These are phyloP conservation scores for Uronychia setigera DNA, from an alignment of 73 alveolate genomes.

Conservation along the genomic window DNA sequence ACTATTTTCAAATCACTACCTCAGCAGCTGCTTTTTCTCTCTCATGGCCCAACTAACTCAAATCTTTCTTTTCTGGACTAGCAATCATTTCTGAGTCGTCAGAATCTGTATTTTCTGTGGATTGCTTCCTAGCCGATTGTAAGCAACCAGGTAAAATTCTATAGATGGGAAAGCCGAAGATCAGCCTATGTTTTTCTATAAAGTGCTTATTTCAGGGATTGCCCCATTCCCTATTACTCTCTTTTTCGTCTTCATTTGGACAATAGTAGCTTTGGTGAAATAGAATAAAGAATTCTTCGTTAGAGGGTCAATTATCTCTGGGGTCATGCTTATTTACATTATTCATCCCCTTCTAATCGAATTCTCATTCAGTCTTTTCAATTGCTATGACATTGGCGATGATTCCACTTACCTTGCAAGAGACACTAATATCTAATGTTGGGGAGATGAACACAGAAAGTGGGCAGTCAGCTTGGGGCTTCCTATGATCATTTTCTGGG, in stretches of 20 bases:
- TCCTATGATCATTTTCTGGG: conserved; percentile 21
- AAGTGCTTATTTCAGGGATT: background rate
- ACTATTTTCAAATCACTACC: conserved; percentile 1
- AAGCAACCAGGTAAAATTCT: background rate
- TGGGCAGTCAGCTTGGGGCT: conserved; percentile 17
- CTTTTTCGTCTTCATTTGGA: background rate
- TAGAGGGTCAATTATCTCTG: background rate
- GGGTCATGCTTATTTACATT: conserved; percentile 1
- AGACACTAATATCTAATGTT: conserved; percentile 2
- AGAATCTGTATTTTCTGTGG: background rate
- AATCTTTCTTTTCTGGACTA: background rate
- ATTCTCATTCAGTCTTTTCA: conserved; percentile 2
- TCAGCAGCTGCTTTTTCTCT: background rate
- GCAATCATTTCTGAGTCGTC: background rate
- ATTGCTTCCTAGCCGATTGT: conserved; percentile 11
- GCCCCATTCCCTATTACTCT: background rate
- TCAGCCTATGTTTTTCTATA: background rate
- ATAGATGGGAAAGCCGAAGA: background rate
- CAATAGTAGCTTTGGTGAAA: background rate
- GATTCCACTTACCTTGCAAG: background rate
- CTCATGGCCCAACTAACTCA: conserved; percentile 1
- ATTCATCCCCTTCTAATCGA: conserved; percentile 12
- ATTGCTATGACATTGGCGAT: conserved; percentile 2
- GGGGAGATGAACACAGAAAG: background rate
- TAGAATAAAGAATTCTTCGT: background rate